These are phyloP conservation scores for Talaromyces funiculosus DNA, from an alignment of 2,329 filamentous ascomycete species.

Conservation along the genomic window DNA sequence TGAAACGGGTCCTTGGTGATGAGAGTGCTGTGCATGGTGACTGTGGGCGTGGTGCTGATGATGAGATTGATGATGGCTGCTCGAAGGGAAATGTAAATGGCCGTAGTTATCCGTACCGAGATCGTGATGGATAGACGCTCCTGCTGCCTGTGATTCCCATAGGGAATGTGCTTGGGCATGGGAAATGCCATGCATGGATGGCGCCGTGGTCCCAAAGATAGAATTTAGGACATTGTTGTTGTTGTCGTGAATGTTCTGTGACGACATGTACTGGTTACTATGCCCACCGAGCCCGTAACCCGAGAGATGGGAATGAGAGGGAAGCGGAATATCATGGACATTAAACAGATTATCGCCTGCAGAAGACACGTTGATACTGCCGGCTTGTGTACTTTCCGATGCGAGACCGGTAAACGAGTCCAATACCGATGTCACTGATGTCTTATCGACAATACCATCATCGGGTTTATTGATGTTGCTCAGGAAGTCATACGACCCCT, in stretches of 20 bases:
- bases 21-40: slow-evolving; percentile 12
- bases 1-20: slow-evolving; percentile 25
- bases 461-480: slow-evolving; percentile 30
- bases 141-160: slow-evolving; percentile 26
- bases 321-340: slow-evolving; percentile 31
- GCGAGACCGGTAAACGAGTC: slow-evolving; percentile 30
- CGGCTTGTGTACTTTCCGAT: slow-evolving; percentile 27
- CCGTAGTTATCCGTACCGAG: slow-evolving; percentile 27
- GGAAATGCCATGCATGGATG: slow-evolving; percentile 33
- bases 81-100: slow-evolving; percentile 27
- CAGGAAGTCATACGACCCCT: slow-evolving; percentile 31
- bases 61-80: slow-evolving; percentile 20
- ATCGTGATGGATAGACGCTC: slow-evolving; percentile 25
- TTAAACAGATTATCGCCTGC: slow-evolving; percentile 30
- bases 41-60: slow-evolving; percentile 2
- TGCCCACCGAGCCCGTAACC: slow-evolving; percentile 30
- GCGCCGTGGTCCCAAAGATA: slow-evolving; percentile 27
- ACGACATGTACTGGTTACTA: slow-evolving; percentile 27
- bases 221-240: slow-evolving; percentile 29
- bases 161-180: slow-evolving; percentile 22
- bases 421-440: slow-evolving; percentile 30
- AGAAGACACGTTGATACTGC: slow-evolving; percentile 25
- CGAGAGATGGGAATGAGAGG: slow-evolving; percentile 26
- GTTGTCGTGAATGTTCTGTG: slow-evolving; percentile 27
- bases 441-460: slow-evolving; percentile 30